Conservation (phyloP, 345 rosid genomes). For the Trapa bicornis region DNA sequence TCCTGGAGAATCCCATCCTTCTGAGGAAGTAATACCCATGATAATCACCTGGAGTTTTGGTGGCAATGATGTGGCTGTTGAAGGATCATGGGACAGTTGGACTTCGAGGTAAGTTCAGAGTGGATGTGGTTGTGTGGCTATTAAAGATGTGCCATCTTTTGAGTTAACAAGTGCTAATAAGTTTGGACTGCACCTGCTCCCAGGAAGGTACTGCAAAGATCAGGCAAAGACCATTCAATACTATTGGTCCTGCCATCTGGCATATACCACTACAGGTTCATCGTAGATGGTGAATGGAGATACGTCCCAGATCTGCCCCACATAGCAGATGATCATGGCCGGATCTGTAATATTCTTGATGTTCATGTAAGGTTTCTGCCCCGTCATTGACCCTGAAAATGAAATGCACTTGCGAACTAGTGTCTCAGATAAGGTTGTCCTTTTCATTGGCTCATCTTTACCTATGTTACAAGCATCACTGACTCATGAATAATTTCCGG, state of each 20-base stretch:
- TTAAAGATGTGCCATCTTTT: not conserved
- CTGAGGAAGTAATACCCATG: constrained; percentile 61
- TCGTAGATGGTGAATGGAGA: constrained; percentile 82
- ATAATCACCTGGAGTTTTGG: constrained; percentile 80
- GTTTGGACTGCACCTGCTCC: constrained; percentile 11
- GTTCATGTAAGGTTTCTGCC: constrained; percentile 49
- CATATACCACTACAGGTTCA: constrained; percentile 71
- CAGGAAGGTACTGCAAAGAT: constrained; percentile 70
- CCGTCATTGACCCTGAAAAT: not conserved
- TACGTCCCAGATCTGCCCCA: constrained; percentile 69
- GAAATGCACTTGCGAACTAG: not conserved
- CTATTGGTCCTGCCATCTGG: constrained; percentile 73
- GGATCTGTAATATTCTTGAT: constrained; percentile 66
- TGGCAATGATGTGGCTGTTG: constrained; percentile 71
- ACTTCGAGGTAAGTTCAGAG: constrained; percentile 37
- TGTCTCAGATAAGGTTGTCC: not conserved
- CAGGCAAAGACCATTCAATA: constrained; percentile 72
- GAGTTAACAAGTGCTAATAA: constrained; percentile 2
- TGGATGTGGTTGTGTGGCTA: not conserved
- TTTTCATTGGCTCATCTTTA: no score
- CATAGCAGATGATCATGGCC: constrained; percentile 53
- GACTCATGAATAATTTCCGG: not conserved
- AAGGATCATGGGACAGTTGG: constrained; percentile 97
- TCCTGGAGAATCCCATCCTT: constrained; percentile 19
- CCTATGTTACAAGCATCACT: not conserved